These are phyloP conservation scores for Crucibulum laeve DNA, from an alignment of 768 basidiomycete species.

Conservation along the genomic window DNA sequence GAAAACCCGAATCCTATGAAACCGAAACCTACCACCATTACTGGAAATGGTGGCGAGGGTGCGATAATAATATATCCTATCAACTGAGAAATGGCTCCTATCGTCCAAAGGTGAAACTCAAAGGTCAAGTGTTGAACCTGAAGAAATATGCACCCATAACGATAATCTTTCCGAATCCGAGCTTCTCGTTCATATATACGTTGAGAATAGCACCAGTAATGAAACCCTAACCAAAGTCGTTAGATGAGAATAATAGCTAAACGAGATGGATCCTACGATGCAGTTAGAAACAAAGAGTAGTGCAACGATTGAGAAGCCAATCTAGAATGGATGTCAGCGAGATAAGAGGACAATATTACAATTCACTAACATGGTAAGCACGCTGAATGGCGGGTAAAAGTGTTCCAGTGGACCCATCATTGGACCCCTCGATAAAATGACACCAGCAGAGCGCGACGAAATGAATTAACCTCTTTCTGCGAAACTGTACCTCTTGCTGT, in stretches of 20 bases:
- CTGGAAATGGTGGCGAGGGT: conserved; percentile 47
- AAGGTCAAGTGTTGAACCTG: background rate
- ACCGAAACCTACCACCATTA: conserved; percentile 38
- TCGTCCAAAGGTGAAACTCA: background rate
- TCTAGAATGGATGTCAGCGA: conserved; percentile 16
- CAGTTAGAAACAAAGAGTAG: conserved; percentile 38
- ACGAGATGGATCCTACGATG: conserved; percentile 16
- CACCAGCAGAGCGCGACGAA: conserved; percentile 36
- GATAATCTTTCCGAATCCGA: conserved; percentile 44
- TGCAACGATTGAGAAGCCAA: conserved; percentile 44
- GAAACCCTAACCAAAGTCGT: conserved; percentile 33
- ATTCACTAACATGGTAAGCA: conserved; percentile 19
- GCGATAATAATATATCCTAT: conserved; percentile 39
- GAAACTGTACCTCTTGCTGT: background rate
- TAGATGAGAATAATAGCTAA: background rate
- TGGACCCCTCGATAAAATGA: conserved; percentile 38
- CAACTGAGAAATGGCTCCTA: conserved; percentile 39
- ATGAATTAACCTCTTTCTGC: conserved; percentile 20
- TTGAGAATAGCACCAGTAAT: conserved; percentile 42
- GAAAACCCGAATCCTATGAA: conserved; percentile 49
- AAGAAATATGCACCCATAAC: background rate
- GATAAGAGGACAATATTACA: background rate
- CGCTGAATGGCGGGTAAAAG: conserved; percentile 20
- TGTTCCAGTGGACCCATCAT: conserved; percentile 20
- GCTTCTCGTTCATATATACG: conserved; percentile 36